Base-by-base conservation (phyloP, 371 early-diverging fungal species). In the Mortierella sp. region DNA sequence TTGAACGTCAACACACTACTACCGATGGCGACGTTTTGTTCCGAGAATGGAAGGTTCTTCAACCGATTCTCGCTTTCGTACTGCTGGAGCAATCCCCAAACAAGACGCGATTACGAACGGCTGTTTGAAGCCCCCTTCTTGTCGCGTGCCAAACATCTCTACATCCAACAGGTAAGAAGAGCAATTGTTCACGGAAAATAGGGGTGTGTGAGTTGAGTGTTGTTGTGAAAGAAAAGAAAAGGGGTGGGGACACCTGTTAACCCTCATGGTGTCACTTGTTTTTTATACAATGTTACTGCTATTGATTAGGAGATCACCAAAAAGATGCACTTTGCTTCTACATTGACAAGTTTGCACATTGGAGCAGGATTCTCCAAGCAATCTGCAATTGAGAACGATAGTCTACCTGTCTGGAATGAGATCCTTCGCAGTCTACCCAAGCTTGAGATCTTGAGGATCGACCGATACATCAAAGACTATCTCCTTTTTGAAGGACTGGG, bases 281-380 rank as follows among this genome's bases (percentile, higher is more conserved):
- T 45, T 13, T 22, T 29, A 16, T 1, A 21, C 28, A n/a, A 1
- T 24, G 24, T 34, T 49, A 6, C 19, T 24, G 40, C 21, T 41
- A 28, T 6, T 44, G 12, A 24, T 24, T 48, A 65, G 65, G 60
- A 55, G 13, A 40, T 60, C 34, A 50, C 56, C 27, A 43, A 48
- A 17, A 56, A 52, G 24, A 47, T 65, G 1, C n/a, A 21, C 24
- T 64, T 71, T 14, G 57, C 53, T 2, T 51, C 60, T 25, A 52
- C 65, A 10, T 31, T 71, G 49, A 57, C 57, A n/a, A 71, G 65
- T 60, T 44, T 71, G 17, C 65, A 71, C 19, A 60, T 71, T 31
- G 71, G 64, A 21, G 49, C 54, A 9, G 66, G 59, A 24, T 58
- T 52, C 19, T 34, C 27, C 2, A 29, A 45, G 16, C 54, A 59